Conservation (phyloP, 2,329 filamentous ascomycete genomes). For the Monosporascus sp. region DNA sequence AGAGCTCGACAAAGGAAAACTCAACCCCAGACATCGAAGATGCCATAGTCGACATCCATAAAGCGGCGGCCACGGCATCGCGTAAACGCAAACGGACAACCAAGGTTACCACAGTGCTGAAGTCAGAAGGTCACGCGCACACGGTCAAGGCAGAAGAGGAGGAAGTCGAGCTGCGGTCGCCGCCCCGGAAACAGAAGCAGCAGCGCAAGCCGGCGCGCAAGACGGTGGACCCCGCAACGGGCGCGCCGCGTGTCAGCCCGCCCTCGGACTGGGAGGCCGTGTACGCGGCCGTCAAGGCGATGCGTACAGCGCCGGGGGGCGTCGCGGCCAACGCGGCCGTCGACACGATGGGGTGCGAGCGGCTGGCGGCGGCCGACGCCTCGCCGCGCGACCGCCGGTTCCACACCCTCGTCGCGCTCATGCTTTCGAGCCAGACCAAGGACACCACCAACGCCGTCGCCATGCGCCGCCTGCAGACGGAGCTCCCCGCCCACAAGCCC, state of each 20-base stretch:
- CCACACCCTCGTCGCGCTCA: conserved; percentile 80
- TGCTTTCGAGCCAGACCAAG: conserved; percentile 91
- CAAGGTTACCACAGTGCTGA: neutral
- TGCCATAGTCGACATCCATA: conserved; percentile 12
- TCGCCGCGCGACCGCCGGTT: conserved; percentile 61
- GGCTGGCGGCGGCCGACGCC: conserved; percentile 53
- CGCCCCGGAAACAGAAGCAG: conserved; percentile 1
- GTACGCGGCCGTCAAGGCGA: conserved; percentile 70
- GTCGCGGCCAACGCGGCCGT: conserved; percentile 72
- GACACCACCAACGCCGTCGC: conserved; percentile 84
- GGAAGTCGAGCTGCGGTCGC: conserved; percentile 3
- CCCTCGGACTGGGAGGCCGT: conserved; percentile 61
- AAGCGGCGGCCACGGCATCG: conserved; percentile 3
- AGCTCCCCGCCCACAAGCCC: conserved; percentile 51
- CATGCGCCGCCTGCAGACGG: conserved; percentile 72
- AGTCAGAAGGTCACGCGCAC: too few species aligned
- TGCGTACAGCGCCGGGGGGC: conserved; percentile 54
- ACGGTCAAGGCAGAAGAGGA: conserved; percentile 10
- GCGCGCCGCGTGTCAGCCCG: conserved; percentile 13
- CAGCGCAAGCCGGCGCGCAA: conserved; percentile 23
- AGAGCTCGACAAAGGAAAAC: conserved; percentile 1
- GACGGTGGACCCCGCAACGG: conserved; percentile 16
- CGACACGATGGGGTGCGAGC: conserved; percentile 95
- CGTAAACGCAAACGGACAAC: conserved; percentile 24
- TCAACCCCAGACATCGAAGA: conserved; percentile 24